Evolutionary conservation across 345 rosid species (phyloP).

Genomic region (Lumnitzera racemosa): DNA sequence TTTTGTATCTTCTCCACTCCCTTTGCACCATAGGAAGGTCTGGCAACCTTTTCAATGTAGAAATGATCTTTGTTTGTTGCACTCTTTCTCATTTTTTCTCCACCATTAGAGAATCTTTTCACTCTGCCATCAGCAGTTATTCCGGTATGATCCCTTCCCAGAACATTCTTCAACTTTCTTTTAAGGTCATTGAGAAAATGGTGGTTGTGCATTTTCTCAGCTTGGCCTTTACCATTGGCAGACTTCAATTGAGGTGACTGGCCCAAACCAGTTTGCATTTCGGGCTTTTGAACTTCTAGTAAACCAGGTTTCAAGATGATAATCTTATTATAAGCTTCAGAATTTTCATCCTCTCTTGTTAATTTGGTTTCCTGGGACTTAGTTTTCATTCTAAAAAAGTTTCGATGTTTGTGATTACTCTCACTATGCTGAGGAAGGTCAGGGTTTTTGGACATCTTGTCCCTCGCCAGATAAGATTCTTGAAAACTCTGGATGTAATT

Average conservation of each 20-base stretch:
- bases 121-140: conserved; percentile 17
- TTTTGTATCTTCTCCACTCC: conserved; percentile 28
- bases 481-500: conserved; percentile 36
- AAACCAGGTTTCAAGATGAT: conserved; percentile 71
- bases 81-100: conserved; percentile 40
- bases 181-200: conserved; percentile 6
- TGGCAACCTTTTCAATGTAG: conserved; percentile 62
- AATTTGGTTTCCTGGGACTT: conserved; percentile 33
- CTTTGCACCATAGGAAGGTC: conserved; percentile 34
- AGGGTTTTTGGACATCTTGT: conserved; percentile 15
- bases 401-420: conserved; percentile 32
- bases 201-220: conserved; percentile 26
- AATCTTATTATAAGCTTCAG: conserved; percentile 53
- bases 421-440: too few species aligned
- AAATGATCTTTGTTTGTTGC: conserved; percentile 59
- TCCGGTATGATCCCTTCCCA: conserved; percentile 56
- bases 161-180: conserved; percentile 62
- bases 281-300: conserved; percentile 28
- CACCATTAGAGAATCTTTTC: conserved; percentile 16
- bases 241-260: conserved; percentile 16
- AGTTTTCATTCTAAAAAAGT: conserved; percentile 43
- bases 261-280: conserved; percentile 23
- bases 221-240: conserved; percentile 7
- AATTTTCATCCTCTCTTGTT: conserved; percentile 21
- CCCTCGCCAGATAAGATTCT: conserved; percentile 30